Base-by-base conservation (phyloP, 768 basidiomycete species). In the Tephrocybe sp. region DNA sequence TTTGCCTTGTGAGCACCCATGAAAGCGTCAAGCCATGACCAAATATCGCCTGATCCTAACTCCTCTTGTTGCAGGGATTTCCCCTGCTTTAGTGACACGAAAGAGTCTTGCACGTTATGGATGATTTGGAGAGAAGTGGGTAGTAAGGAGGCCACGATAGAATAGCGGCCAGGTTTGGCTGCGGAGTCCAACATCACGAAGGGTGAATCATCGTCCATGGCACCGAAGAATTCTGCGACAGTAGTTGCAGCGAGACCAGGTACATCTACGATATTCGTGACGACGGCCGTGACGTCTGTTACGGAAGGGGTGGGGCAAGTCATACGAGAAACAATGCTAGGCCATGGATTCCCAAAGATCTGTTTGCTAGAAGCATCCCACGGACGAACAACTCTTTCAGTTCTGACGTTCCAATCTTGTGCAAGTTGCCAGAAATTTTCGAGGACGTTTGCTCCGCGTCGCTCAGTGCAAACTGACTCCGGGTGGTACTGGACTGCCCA, bases 401-500 rank as follows among this genome's bases (percentile, higher is more conserved):
- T 63, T 9, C 63, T 57, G 28, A 56, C 60, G 3, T 74, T 69
- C 87, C 89, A 92, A 7, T 65, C 64, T 43, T 75, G 71, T 16
- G 87, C 83, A 16, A 89, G 70, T 19, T 66, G 64, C 87, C 87
- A 92, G 61, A 92, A 92, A 64, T 90, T 92, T 18, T 64, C 65
- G 48, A 92, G 54, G 13, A 90, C 80, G 48, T 84, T 76, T n/a
- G 76, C 59, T 1, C 89, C 89, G 5, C 86, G 87, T 2, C 77
- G 79, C 35, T 73, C 69, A 2, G 89, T 92, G 56, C 86, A 76
- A 3, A 87, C 80, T 4, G 90, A 92, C 62, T 92, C 91, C 5
- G 91, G 91, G 62, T 93, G 91, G 63, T 92, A 93, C 60, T 93
- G 91, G 19, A 93, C 91, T 3, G 87, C 89, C 86, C 87, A 92